phyloP scores from a whole-genome alignment of 1,139 yeast species.

The Diutina sp. region DNA sequence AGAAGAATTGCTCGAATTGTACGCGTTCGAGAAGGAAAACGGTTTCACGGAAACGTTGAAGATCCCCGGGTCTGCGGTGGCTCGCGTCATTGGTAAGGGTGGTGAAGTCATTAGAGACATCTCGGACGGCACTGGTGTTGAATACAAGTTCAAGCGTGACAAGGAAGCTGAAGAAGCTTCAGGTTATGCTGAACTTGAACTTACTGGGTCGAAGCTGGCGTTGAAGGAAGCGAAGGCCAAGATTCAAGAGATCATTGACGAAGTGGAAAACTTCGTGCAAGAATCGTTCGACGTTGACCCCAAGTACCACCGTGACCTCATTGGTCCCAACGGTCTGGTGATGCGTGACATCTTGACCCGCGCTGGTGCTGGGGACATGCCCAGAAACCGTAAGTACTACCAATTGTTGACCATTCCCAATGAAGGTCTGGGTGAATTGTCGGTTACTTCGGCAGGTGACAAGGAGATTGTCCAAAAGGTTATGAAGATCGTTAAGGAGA shows the following conservation, averaged over 20 bases:
- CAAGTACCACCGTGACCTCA: conserved; percentile 64
- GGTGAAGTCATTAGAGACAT: conserved; percentile 82
- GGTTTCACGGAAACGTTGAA: conserved; percentile 51
- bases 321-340: conserved; percentile 72
- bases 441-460: conserved; percentile 64
- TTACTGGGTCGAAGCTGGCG: conserved; percentile 74
- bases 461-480: conserved; percentile 61
- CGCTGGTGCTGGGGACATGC: conserved; percentile 63
- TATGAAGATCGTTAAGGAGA: conserved; percentile 45
- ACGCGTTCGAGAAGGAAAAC: conserved; percentile 80
- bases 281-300: conserved; percentile 60
- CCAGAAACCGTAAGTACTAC: conserved; percentile 29
- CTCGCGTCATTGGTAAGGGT: conserved; percentile 79
- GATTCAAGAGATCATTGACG: conserved; percentile 52
- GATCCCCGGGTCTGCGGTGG: conserved; percentile 62
- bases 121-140: conserved; percentile 69
- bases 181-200: conserved; percentile 45
- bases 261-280: conserved; percentile 53
- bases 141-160: conserved; percentile 49
- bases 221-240: conserved; percentile 60
- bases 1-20: conserved; percentile 74
- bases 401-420: conserved; percentile 68
- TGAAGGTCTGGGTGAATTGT: conserved; percentile 49
- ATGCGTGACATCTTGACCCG: conserved; percentile 62
- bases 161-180: conserved; percentile 19